Conservation (phyloP, 257 asterid genomes). For the Capsicum baccatum region DNA sequence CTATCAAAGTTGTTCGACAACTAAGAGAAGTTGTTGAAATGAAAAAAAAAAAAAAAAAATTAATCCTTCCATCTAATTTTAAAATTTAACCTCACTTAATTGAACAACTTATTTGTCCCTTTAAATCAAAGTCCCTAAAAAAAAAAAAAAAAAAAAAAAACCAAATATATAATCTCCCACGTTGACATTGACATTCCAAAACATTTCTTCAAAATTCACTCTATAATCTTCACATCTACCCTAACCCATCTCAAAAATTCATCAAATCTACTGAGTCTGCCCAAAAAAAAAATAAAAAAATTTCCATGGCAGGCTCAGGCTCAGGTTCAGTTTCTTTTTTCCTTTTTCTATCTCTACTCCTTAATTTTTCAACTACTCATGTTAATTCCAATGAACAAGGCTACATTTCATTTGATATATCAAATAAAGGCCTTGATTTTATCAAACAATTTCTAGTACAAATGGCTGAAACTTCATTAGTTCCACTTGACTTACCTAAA, state of each 20-base stretch:
- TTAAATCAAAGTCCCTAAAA: too few relatives aligned
- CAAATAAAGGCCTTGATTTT: slow-evolving; percentile 81
- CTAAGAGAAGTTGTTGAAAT: too few relatives aligned
- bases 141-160: too few relatives aligned
- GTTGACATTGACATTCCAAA: neutral
- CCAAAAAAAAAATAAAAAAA: neutral
- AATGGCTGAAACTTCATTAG: slow-evolving; percentile 63
- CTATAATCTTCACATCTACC: neutral
- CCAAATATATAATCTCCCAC: neutral
- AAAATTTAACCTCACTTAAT: too few relatives aligned
- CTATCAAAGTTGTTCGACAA: too few relatives aligned
- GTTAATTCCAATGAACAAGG: slow-evolving; percentile 62
- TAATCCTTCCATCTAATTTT: too few relatives aligned
- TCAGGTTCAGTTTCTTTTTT: slow-evolving; percentile 28
- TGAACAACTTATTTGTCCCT: too few relatives aligned
- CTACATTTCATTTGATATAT: slow-evolving; percentile 55
- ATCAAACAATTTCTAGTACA: slow-evolving; percentile 62
- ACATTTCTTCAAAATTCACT: slow-evolving; percentile 6
- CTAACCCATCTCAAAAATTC: neutral
- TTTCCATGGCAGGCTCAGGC: slow-evolving; percentile 46
- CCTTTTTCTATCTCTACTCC: slow-evolving; percentile 33
- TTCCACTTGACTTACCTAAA: slow-evolving; percentile 74
- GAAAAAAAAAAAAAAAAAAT: too few relatives aligned
- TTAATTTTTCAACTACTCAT: slow-evolving; percentile 32
- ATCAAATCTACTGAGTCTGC: slow-evolving; percentile 12